Evolutionary conservation across 441 rosid genomes (phyloP), one percentile per base, ranked within the genome.

Genomic region (Pelargonium hybrid): DNA sequence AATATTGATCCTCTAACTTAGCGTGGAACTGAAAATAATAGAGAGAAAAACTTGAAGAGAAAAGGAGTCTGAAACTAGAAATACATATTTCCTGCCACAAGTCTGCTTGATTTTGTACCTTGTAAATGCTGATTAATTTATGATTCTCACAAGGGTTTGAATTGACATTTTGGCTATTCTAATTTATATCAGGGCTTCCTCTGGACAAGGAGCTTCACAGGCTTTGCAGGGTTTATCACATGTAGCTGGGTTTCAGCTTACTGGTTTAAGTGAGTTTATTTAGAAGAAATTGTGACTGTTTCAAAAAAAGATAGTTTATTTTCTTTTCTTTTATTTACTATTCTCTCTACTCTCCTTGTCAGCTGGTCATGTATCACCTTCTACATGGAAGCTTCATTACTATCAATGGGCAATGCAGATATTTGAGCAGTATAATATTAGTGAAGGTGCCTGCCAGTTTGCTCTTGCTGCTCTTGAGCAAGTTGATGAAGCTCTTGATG

Each of bases 401-500:
- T 95, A 88, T 79, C 92, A 95, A 75, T 95, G 99, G 99, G 97
- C 85, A 54, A 95, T 95, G 99, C 99, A 89, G 77, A 84, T 87
- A 65, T 95, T 95, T 77, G 98, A 95, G 87, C 98, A 85, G 81
- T 88, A 90, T 84, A 83, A 83, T 82, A 78, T 90, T 71, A 86
- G 88, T 73, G 95, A 89, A 79, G 99, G 98, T 75, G 96, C 97
- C 82, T 88, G 83, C 76, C 97, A 89, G 81, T 95, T 95, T 90
- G 95, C 98, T 63, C 91, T 88, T 74, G 98, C 98, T 65, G 98
- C 97, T 76, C 93, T 95, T 77, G 99, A 95, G 89, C 97, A 92
- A 86, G 98, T 92, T 74, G 98, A 95, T 72, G 98, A 92, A 79
- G 92, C 90, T 80, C 81, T 83, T 71, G 68, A 69, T 72, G 84